Base-by-base conservation (phyloP, 805 yeast species). In the Pichia kluyveri region DNA sequence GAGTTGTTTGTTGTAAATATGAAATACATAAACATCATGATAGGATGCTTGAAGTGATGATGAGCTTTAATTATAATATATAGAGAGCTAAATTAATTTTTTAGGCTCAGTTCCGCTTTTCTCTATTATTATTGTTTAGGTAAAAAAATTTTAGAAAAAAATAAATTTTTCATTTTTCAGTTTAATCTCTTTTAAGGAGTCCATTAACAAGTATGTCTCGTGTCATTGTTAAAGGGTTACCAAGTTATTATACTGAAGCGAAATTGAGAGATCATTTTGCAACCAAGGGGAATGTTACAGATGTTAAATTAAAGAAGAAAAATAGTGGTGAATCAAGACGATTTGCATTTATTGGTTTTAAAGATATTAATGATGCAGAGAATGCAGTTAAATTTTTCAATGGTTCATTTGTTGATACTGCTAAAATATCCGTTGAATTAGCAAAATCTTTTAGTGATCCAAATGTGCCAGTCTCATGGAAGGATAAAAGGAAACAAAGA, bases 341-440 rank as follows among this genome's bases (percentile, higher is more conserved):
- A 56, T 93, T 93, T 71, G 98, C 96, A 8, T 93, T 93, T 58
- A 71, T 93, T 45, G 99, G 99, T 1, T 93, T 77, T 65, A 82
- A 80, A 57, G 71, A 80, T n/a, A 71, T 67, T 18, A 73, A 68
- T 12, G 96, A 86, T 58, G 98, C 99, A 1, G 77, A 73, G 44
- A 75, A 71, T 41, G 96, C 96, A 0, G 91, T 82, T 8, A 72
- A 69, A 43, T 88, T 76, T 64, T 90, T 84, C 65, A 72, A 93
- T 66, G 73, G 76, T 8, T 77, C 95, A 1, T 93, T 80, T 62
- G 80, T 93, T 49, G 93, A 87, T 58, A 89, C 97, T 1, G 73
- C 95, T 2, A 79, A 76, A 56, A 75, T 93, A 18, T 80, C 79
- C 41, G 98, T 93, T 14, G 79, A 79, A 38, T 59, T 83, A 46